Evolutionary conservation across 345 rosid species (phyloP).

Genomic region (Fremontodendron californicum): DNA sequence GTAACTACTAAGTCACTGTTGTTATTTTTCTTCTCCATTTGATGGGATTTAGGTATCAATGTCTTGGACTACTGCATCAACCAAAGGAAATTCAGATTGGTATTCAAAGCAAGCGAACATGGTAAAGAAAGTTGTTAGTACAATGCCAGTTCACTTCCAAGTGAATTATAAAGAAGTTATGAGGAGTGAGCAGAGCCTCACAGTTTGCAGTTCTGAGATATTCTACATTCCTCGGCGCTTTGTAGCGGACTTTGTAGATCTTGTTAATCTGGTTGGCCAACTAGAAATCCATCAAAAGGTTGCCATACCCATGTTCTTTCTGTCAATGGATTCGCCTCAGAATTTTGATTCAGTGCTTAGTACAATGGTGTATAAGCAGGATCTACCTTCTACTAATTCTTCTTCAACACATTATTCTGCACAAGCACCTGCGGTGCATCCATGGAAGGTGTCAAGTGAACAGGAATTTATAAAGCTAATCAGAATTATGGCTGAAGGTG

Average conservation of each 20-base stretch:
- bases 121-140: constrained; percentile 61
- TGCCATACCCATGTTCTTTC: constrained; percentile 87
- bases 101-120: constrained; percentile 58
- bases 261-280: constrained; percentile 73
- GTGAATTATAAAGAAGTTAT: constrained; percentile 81
- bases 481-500: constrained; percentile 94
- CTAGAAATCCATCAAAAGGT: constrained; percentile 75
- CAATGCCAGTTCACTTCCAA: constrained; percentile 91
- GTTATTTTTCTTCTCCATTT: background rate
- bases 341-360: constrained; percentile 74
- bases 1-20: background rate
- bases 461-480: constrained; percentile 86
- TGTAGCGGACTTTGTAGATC: constrained; percentile 63
- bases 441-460: constrained; percentile 79
- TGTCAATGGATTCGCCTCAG: constrained; percentile 81
- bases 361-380: constrained; percentile 67
- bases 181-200: constrained; percentile 47
- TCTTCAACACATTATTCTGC: constrained; percentile 67
- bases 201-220: constrained; percentile 81
- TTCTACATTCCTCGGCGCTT: constrained; percentile 70
- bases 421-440: constrained; percentile 86
- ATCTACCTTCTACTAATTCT: constrained; percentile 48
- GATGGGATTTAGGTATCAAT: constrained; percentile 51
- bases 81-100: constrained; percentile 66
- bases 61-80: constrained; percentile 71